phyloP scores from a whole-genome alignment of 2,329 filamentous ascomycete species.

The Aphanoascus verrucosus region DNA sequence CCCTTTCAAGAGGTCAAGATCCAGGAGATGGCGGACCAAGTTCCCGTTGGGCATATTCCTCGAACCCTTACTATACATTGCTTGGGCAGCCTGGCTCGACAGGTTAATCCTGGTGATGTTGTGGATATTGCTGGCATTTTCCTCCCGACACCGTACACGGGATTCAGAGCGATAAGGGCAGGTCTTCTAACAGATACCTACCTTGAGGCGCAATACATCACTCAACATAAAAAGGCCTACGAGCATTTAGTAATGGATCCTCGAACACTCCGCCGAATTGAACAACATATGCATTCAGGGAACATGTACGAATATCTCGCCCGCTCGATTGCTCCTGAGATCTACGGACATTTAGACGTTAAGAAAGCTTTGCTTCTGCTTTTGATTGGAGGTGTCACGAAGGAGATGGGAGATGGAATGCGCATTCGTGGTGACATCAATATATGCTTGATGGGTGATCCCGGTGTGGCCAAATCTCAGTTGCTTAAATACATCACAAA shows the following conservation, averaged over 20 bases:
- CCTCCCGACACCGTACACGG: constrained; percentile 94
- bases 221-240: constrained; percentile 97
- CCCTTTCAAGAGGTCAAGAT: constrained; percentile 98
- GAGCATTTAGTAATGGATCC: constrained; percentile 80
- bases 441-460: constrained; percentile 97
- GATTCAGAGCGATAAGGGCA: constrained; percentile 92
- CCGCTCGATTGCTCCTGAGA: constrained; percentile 93
- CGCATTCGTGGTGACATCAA: constrained; percentile 98
- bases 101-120: constrained; percentile 86
- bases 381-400: constrained; percentile 89
- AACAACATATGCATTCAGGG: constrained; percentile 70
- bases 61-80: constrained; percentile 81
- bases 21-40: constrained; percentile 98
- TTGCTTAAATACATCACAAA: constrained; percentile 97
- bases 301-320: constrained; percentile 94
- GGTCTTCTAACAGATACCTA: constrained; percentile 97
- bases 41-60: constrained; percentile 94
- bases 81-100: constrained; percentile 72
- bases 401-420: constrained; percentile 97
- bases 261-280: constrained; percentile 69
- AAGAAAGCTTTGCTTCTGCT: constrained; percentile 96
- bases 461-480: constrained; percentile 98
- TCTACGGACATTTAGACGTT: constrained; percentile 90
- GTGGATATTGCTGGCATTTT: constrained; percentile 93
- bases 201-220: constrained; percentile 83